Conservation (phyloP, 495 filamentous ascomycete species). For the Aspergillus heteromorphus region DNA sequence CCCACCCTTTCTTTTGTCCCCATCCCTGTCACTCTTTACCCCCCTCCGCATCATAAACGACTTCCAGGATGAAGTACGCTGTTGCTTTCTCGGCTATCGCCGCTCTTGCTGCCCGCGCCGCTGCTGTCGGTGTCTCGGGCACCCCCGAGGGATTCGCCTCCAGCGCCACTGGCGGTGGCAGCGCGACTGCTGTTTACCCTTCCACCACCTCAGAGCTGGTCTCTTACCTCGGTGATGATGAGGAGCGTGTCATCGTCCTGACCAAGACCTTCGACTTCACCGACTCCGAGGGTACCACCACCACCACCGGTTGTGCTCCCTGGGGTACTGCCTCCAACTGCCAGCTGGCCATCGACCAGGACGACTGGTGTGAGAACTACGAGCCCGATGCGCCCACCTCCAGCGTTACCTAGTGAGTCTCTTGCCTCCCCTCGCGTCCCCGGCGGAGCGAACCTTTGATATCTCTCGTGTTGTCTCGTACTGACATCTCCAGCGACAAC, state of each 20-base stretch:
- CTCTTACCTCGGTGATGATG: slow-evolving; percentile 7
- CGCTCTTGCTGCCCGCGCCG: slow-evolving; percentile 5
- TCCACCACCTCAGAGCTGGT: slow-evolving; percentile 23
- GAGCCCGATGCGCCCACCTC: slow-evolving; percentile 21
- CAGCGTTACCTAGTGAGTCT: slow-evolving; percentile 28
- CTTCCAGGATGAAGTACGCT: slow-evolving; percentile 5
- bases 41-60: not conserved
- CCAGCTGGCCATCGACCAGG: slow-evolving; percentile 48
- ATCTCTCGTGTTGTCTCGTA: too few species aligned
- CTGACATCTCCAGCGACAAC: slow-evolving; percentile 19
- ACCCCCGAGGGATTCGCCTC: slow-evolving; percentile 36
- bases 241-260: slow-evolving; percentile 9
- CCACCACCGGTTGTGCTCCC: slow-evolving; percentile 36
- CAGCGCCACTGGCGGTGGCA: slow-evolving; percentile 39
- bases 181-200: slow-evolving; percentile 33
- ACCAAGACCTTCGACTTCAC: slow-evolving; percentile 32
- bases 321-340: slow-evolving; percentile 37
- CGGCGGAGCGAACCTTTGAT: not conserved
- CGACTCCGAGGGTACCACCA: slow-evolving; percentile 33
- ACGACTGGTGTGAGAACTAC: slow-evolving; percentile 39
- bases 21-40: not conserved
- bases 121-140: slow-evolving; percentile 21
- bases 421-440: not conserved
- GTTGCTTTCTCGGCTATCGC: not conserved
- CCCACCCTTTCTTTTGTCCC: not conserved